A percentile compares a stretch with the other conserved stretches of the same genome.
Conservation (phyloP, 2,329 filamentous ascomycete species). For the Nemania sp. region DNA sequence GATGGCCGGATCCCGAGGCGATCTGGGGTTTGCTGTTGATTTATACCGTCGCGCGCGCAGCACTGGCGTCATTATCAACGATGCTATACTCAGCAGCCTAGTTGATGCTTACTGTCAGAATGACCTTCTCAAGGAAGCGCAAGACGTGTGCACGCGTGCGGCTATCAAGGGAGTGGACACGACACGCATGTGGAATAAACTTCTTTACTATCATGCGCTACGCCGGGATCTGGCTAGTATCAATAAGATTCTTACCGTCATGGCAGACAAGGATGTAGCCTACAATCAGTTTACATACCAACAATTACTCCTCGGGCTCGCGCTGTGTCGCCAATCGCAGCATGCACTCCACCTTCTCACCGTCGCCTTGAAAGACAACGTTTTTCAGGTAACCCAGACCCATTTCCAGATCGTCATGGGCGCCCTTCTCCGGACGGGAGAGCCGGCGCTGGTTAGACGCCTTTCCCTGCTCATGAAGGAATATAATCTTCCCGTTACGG, state of each 20-base stretch:
- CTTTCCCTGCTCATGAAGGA: conserved; percentile 50
- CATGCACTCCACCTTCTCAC: conserved; percentile 54
- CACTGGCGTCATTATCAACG: conserved; percentile 52
- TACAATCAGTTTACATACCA: conserved; percentile 56
- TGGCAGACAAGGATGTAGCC: conserved; percentile 51
- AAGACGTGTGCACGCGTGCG: conserved; percentile 61
- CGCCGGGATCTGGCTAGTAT: conserved; percentile 57
- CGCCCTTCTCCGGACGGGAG: conserved; percentile 51
- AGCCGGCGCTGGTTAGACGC: conserved; percentile 47
- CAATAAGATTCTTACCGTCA: conserved; percentile 52
- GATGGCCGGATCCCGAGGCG: conserved; percentile 70
- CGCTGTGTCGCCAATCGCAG: conserved; percentile 52
- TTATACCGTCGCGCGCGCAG: conserved; percentile 66
- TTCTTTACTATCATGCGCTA: conserved; percentile 71
- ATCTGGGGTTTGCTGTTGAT: conserved; percentile 68
- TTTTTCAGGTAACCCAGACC: conserved; percentile 50
- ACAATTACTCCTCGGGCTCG: conserved; percentile 53
- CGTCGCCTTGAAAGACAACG: conserved; percentile 46
- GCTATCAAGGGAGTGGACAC: conserved; percentile 54
- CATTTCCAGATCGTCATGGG: conserved; percentile 60
- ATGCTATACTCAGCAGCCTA: conserved; percentile 64
- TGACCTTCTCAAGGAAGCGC: conserved; percentile 57
- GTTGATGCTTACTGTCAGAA: conserved; percentile 69
- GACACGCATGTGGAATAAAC: conserved; percentile 75
- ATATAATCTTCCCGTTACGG: conserved; percentile 47